A percentile compares a stretch with the other conserved stretches of the same genome.
Evolutionary conservation across 129 eudicot species (phyloP).

Genomic region (Flaveria linearis): DNA sequence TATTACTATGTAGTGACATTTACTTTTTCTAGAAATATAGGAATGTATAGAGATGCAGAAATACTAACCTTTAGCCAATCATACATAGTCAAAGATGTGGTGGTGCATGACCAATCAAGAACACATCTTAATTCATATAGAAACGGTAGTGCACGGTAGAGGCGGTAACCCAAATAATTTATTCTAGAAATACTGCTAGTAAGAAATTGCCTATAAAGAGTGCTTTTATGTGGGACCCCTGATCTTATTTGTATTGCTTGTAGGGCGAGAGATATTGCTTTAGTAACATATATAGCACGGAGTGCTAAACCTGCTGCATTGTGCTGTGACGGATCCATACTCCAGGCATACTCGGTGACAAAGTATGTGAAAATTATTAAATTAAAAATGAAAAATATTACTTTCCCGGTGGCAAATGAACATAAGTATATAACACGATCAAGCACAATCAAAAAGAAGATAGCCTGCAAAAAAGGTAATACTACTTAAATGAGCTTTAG

Average conservation of each 20-base stretch:
- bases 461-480: constrained; percentile 56
- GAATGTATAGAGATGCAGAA: constrained; percentile 10
- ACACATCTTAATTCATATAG: constrained; percentile 95
- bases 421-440: constrained; percentile 92
- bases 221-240: constrained; percentile 94
- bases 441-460: constrained; percentile 94
- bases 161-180: constrained; percentile 83
- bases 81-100: constrained; percentile 95
- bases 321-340: constrained; percentile 66
- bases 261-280: constrained; percentile 77
- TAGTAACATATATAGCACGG: constrained; percentile 84
- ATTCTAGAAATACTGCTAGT: constrained; percentile 82
- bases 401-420: constrained; percentile 93
- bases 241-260: constrained; percentile 94
- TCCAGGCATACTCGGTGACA: constrained; percentile 90
- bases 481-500: constrained; percentile 16
- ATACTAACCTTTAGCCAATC: constrained; percentile 97
- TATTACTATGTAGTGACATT: constrained; percentile 1
- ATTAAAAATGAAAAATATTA: constrained; percentile 81
- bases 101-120: constrained; percentile 99
- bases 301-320: constrained; percentile 82
- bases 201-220: constrained; percentile 90
- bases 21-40: background rate
- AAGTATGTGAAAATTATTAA: constrained; percentile 79
- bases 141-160: constrained; percentile 96